Base-by-base conservation (phyloP, 352 stramenopile genomes). In the Globisporangium paddicum region DNA sequence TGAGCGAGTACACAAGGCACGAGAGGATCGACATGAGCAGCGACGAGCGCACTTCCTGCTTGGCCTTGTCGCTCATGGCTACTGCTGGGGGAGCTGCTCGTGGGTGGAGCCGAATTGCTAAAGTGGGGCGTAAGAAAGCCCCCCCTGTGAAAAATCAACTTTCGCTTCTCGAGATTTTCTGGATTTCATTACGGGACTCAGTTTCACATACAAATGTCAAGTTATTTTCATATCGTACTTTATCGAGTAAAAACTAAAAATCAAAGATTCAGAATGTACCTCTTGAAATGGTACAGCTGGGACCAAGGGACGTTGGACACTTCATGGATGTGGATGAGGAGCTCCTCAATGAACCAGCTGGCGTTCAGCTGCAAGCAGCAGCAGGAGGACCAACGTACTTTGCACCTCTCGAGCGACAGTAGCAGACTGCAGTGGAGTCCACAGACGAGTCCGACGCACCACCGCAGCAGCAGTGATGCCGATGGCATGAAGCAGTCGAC, bases 1-100 rank as follows among this genome's bases (percentile, higher is more conserved):
- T 92, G 67, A 89, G 40, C 64, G 80, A 91, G 76, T 94, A 94
- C 50, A 89, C 81, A 38, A 93, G 3, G 64, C 85, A 94, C 47
- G 85, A 93, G 23, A 75, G 25, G 58, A 94, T 86, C 35, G 85
- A 81, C 57, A 92, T 72, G 55, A 89, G 72, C 49, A 92, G 69
- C 53, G 82, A 89, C n/a, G 67, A 66, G 41, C 75, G 72, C 23
- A 62, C 66, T 16, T 68, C 71, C 42, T 66, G 61, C 69, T 87
- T 87, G 42, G 62, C 56, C 63, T 80, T 82, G 63, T 45, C 68
- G 51, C 55, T 67, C 69, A 79, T 84, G 37, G 25, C 63, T 50
- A 35, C 44, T 53, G 7, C 21, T 59, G n/a, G 18, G 13, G n/a
- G 47, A 38, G 26, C 26, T 53, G n/a, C 46, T 38, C n/a, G 14